Evolutionary conservation across 805 yeast species (phyloP), one percentile per base, ranked within the genome.

Genomic region (Yarrowia osloensis): DNA sequence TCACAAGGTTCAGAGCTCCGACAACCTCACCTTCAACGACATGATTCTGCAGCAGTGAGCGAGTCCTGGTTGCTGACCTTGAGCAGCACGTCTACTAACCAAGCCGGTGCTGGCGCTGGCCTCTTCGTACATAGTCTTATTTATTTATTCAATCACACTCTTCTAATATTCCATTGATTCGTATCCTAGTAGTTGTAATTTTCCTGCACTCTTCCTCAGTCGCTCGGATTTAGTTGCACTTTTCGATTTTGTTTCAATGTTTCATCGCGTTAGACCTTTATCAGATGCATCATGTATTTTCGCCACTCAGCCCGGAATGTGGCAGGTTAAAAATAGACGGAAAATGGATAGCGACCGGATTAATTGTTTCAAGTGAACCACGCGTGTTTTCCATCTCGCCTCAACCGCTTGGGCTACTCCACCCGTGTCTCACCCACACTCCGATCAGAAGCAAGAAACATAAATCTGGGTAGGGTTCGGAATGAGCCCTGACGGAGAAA

Each of bases 111-210:
- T 37, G 62, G 62, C 62, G n/a, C 33, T n/a, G 62, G 42, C 28
- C 11, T 49, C 57, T 19, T 54, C 61, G 62, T 54, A 54, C 46
- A 54, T 54, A 54, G 44, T 54, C n/a, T n/a, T n/a, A n/a, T n/a
- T n/a, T 33, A 54, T 54, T 54, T 54, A 54, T 54, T 50, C 8
- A 3, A 11, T 31, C 2, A 8, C 6, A 31, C 4, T 28, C 8
- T 26, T 47, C 33, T n/a, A n/a, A n/a, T n/a, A n/a, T n/a, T n/a
- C n/a, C n/a, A n/a, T n/a, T n/a, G n/a, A n/a, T n/a, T n/a, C n/a
- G n/a, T n/a, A n/a, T n/a, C n/a, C n/a, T n/a, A n/a, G n/a, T n/a
- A n/a, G n/a, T n/a, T n/a, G n/a, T n/a, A n/a, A n/a, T n/a, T n/a
- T n/a, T n/a, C n/a, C n/a, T n/a, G n/a, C n/a, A n/a, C n/a, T n/a